Evolutionary conservation across 2,329 filamentous ascomycete genomes (phyloP), one percentile per base, ranked within the genome.

Genomic region (Phialemonium atrogriseum): DNA sequence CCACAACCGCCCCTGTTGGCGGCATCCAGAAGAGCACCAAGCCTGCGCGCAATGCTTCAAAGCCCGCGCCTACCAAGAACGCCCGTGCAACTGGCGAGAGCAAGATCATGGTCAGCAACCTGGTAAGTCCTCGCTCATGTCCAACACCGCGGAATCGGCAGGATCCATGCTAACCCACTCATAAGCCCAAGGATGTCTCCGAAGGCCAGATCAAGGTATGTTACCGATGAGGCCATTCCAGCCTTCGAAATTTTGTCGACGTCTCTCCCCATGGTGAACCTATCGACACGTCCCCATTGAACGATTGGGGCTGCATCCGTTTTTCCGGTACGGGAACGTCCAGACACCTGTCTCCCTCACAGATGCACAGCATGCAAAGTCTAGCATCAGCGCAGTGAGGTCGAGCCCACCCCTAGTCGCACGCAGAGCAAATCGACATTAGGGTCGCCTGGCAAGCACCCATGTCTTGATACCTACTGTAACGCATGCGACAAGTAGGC

Each of bases 191-290:
- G 70, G 91, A 98, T 78, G 87, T 98, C 63, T 85, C 79, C 66
- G 89, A 96, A 75, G 70, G 68, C 68, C 85, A 93, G 80, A 93
- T 98, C 70, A 96, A 98, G 91, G 91, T 98, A 98, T 93, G 91
- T 98, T 87, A 83, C 87, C 79, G 71, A 76, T 82, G 70, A 80
- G 80, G 79, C 75, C 65, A 55, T 61, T 65, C 62, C 55, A 63
- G 69, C 77, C 68, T 73, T 71, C 59, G 76, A 77, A 76, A 71
- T 80, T 77, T 72, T 65, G 72, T 81, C 77, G 77, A 73, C 75
- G 67, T 64, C 56, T 66, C 58, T 46, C 39, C 52, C 48, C 35
- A 35, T 50, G 46, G 47, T 46, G 41, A 51, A 47, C 46, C 33
- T 37, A 36, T 42, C 13, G 40, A 43, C 39, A 29, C 39, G 37